Base-by-base conservation (phyloP, 768 basidiomycete species). In the Rhodotorula sphaerocarpa region DNA sequence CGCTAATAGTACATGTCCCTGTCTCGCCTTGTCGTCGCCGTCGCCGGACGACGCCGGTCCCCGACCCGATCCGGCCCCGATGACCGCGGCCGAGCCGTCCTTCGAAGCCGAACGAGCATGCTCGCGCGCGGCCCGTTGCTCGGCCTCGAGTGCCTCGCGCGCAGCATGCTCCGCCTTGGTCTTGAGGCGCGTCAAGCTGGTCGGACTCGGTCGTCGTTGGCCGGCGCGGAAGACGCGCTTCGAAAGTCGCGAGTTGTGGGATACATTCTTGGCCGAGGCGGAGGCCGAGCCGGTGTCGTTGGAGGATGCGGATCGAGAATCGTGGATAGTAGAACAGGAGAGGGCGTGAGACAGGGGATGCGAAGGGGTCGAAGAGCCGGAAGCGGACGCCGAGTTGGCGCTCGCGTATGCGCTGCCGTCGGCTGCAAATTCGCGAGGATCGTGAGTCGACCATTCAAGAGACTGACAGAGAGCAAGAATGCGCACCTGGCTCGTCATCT, bases 201-300 rank as follows among this genome's bases (percentile, higher is more conserved):
- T 70, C 3, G 71, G 71, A n/a, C 65, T 65, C 27, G 70, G 57
- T 16, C 71, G 70, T 25, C 71, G 67, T 44, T 70, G 70, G n/a
- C 71, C 71, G 15, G 62, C 71, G 31, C 71, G 63, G 43, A 72
- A 70, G 59, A 69, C 63, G 27, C 63, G 67, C 39, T 69, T 64
- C 42, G 45, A 50, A 41, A 63, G 53, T 7, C 63, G 63, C 14
- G 53, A 47, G 34, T 57, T 34, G n/a, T 46, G 43, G 36, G 48
- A 50, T 7, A 50, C 27, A 44, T 50, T 28, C 10, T 56, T 58
- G 20, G 61, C 55, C 16, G 61, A 61, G 2, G 60, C 56, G 12
- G 65, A 61, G 5, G 66, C 61, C 3, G 44, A 31, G 7, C 43
- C 21, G 21, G 50, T 15, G 46, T 30, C 65, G 45, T 23, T 16